Conservation (phyloP, 2,329 filamentous ascomycete genomes). For the Diaporthe ilicicola region DNA sequence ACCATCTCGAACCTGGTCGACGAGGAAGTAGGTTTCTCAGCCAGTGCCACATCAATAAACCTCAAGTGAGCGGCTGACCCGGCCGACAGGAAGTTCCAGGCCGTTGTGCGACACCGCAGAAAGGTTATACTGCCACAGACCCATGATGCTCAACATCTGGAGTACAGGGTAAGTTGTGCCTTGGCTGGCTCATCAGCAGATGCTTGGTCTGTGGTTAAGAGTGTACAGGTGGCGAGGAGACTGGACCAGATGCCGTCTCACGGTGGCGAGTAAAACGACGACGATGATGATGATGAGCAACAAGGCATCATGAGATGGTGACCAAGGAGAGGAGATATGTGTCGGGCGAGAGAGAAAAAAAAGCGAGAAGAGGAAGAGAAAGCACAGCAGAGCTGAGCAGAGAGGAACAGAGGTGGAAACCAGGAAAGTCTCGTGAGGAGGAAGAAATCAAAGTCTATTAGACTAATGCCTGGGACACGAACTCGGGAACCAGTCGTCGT, state of each 20-base stretch:
- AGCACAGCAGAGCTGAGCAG: neutral
- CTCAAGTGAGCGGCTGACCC: neutral
- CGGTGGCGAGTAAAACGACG: neutral
- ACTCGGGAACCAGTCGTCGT: constrained; percentile 14
- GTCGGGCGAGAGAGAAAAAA: too few species aligned
- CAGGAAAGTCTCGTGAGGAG: neutral
- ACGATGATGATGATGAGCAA: neutral
- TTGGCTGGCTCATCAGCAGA: neutral
- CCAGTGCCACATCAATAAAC: neutral
- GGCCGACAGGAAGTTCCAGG: neutral
- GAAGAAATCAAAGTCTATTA: neutral
- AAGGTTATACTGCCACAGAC: neutral
- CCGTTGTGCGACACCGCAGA: neutral
- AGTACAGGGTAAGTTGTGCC: neutral
- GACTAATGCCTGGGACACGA: neutral
- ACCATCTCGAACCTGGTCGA: neutral
- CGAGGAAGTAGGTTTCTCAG: neutral
- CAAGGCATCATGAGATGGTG: neutral
- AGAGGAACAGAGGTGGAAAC: neutral
- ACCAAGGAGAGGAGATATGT: neutral
- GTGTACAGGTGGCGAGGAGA: too few species aligned
- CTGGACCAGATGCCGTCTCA: neutral
- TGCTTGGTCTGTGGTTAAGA: neutral
- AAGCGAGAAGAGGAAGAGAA: neutral
- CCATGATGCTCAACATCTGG: neutral